These are phyloP conservation scores for Fraxinus ornus DNA, from an alignment of 305 asterid species.

Conservation along the genomic window DNA sequence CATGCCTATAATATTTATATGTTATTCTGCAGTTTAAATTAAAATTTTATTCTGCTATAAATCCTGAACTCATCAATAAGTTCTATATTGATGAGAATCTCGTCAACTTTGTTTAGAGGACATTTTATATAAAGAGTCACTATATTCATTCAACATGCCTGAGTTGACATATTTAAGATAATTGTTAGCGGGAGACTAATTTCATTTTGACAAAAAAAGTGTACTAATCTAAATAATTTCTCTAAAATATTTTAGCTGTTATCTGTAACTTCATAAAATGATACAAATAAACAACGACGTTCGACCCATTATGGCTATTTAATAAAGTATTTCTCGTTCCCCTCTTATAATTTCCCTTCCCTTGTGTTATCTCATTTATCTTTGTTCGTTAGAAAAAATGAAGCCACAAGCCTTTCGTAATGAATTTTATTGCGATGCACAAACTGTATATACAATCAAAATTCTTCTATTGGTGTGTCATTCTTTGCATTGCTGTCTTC, in stretches of 20 bases:
- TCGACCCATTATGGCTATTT: background rate
- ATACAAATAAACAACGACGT: background rate
- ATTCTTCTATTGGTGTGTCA: background rate
- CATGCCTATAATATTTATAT: background rate
- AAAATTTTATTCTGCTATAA: background rate
- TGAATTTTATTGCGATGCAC: background rate
- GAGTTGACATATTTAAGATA: background rate
- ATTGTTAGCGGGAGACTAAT: background rate
- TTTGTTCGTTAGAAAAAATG: background rate
- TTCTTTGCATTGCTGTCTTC: background rate
- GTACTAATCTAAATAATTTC: background rate
- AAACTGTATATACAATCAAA: background rate
- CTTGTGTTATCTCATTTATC: background rate
- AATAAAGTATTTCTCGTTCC: background rate
- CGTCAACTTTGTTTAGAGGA: background rate
- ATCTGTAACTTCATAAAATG: background rate
- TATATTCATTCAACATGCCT: background rate
- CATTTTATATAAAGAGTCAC: background rate
- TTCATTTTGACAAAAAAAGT: background rate
- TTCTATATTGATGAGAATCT: background rate
- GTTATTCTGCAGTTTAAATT: background rate
- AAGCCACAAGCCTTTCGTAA: background rate
- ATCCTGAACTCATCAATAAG: background rate
- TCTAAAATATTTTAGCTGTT: background rate
- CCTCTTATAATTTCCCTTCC: background rate